Conservation (phyloP, 257 asterid genomes). For the Solanum piurae region DNA sequence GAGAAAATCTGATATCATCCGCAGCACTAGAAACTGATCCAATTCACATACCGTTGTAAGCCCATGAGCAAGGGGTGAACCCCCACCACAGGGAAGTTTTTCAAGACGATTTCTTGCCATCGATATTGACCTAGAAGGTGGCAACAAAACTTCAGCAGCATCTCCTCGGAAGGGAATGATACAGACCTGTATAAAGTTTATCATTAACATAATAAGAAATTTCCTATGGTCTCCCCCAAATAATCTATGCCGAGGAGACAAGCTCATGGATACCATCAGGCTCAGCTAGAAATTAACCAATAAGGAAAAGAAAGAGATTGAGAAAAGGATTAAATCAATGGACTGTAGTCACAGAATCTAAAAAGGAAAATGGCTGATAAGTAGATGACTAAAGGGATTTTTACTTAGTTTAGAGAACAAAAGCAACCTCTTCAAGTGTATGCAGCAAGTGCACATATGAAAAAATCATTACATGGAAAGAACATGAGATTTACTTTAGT, state of each 20-base stretch:
- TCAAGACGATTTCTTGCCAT: constrained; percentile 99
- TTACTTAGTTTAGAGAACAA: not conserved
- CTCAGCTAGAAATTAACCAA: not conserved
- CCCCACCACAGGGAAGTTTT: constrained; percentile 99
- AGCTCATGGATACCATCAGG: not conserved
- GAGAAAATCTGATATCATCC: not conserved
- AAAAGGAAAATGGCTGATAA: not conserved
- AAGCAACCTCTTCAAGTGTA: not conserved
- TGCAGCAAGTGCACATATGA: not conserved
- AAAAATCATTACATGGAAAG: not conserved
- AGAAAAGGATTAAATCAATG: not conserved
- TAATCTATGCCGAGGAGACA: not conserved
- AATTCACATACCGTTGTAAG: constrained; percentile 67
- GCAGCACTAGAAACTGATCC: not conserved
- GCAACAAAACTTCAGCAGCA: constrained; percentile 94
- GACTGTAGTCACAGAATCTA: not conserved
- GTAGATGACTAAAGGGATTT: not conserved
- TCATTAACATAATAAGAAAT: not conserved
- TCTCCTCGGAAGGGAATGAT: constrained; percentile 99
- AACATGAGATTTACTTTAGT: not conserved
- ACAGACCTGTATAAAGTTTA: constrained; percentile 50
- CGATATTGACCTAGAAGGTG: constrained; percentile 96
- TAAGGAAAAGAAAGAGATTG: not conserved
- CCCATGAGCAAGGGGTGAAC: constrained; percentile 99
- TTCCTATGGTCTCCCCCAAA: not conserved